phyloP scores from a whole-genome alignment of 78 protist genomes.

The Bigelowiella natans region DNA sequence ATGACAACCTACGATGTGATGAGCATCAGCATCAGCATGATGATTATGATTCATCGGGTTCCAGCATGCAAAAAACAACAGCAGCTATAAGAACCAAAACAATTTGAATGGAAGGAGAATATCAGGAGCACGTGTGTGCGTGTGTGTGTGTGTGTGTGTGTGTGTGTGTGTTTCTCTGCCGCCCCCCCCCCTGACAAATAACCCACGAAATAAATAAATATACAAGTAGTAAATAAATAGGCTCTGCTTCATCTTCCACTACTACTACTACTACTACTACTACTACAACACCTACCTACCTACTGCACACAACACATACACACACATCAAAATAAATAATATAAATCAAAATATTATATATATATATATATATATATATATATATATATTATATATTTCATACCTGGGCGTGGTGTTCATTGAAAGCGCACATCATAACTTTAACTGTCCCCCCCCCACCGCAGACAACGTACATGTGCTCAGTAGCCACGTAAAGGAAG shows the following conservation, averaged over 20 bases:
- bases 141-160: not conserved
- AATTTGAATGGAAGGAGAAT: too few species aligned
- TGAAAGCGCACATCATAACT: not conserved
- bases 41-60: too few species aligned
- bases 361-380: not conserved
- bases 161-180: not conserved
- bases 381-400: not conserved
- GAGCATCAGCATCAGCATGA: too few species aligned
- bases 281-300: not conserved
- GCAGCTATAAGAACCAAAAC: too few species aligned
- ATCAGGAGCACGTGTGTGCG: not conserved
- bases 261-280: not conserved
- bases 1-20: not conserved
- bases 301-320: not conserved
- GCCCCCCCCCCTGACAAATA: not conserved
- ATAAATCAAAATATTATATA: too few species aligned
- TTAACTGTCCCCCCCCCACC: not conserved
- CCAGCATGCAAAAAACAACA: too few species aligned
- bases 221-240: not conserved
- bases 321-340: not conserved
- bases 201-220: not conserved
- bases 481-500: not conserved
- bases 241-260: not conserved
- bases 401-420: not conserved
- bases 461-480: not conserved